Conservation (phyloP, 176 grass and related monocot species). For the Triticum monococcum region DNA sequence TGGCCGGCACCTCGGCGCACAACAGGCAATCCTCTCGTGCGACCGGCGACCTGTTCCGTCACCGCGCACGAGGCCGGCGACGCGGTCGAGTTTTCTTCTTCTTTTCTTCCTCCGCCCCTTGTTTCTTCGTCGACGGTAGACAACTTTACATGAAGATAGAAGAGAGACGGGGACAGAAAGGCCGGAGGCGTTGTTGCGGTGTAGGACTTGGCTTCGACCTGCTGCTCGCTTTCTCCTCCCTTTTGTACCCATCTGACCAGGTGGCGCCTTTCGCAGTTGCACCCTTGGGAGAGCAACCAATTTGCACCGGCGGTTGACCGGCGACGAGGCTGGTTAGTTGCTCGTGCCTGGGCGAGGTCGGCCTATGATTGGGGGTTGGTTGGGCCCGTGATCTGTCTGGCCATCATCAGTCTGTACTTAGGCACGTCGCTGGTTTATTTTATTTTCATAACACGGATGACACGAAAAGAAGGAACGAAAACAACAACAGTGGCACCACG, state of each 20-base stretch:
- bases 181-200: not conserved
- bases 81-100: not conserved
- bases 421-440: not conserved
- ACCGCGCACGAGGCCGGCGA: not conserved
- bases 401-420: not conserved
- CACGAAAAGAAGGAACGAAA: not conserved
- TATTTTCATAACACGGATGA: not conserved
- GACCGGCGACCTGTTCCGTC: not conserved
- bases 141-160: not conserved
- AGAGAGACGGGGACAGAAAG: not conserved
- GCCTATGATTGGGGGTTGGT: not conserved
- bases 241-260: constrained; percentile 9
- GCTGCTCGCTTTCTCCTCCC: not conserved
- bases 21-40: too few relatives aligned
- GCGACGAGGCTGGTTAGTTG: not conserved
- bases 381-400: too few relatives aligned
- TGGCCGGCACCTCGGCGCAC: too few relatives aligned
- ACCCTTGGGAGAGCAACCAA: not conserved
- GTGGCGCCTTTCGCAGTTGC: not conserved
- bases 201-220: not conserved
- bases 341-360: not conserved
- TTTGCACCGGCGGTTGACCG: not conserved
- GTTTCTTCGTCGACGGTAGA: too few relatives aligned
- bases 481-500: not conserved
- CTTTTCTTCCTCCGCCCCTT: not conserved